Evolutionary conservation across 768 basidiomycete genomes (phyloP).

Genomic region (Piloderma croceum): DNA sequence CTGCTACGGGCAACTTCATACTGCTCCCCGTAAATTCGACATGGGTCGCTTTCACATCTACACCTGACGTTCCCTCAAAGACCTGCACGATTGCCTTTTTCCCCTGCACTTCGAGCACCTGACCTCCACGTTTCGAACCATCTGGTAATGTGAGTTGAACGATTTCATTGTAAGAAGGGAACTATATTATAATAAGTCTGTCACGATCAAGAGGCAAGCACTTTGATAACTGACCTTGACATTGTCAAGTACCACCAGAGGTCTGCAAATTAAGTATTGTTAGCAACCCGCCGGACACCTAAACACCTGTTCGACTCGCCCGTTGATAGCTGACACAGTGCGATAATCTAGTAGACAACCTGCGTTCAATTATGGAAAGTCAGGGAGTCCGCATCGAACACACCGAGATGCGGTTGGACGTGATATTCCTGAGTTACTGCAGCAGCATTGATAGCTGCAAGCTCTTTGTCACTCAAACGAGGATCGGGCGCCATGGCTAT

Average conservation of each 20-base stretch:
- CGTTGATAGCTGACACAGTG: slow-evolving; percentile 98
- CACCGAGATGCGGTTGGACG: slow-evolving; percentile 86
- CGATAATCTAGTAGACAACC: slow-evolving; percentile 97
- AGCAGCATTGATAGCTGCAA: slow-evolving; percentile 79
- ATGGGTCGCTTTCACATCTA: slow-evolving; percentile 95
- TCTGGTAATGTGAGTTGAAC: slow-evolving; percentile 93
- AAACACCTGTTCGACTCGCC: slow-evolving; percentile 54
- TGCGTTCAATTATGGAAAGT: too few relatives aligned
- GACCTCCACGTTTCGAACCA: slow-evolving; percentile 90
- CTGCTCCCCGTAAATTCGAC: slow-evolving; percentile 97
- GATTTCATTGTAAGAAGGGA: slow-evolving; percentile 98
- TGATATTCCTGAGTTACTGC: slow-evolving; percentile 86
- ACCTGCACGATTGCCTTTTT: slow-evolving; percentile 99
- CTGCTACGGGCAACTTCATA: slow-evolving; percentile 98
- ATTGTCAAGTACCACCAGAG: slow-evolving; percentile 94
- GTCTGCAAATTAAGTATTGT: slow-evolving; percentile 46
- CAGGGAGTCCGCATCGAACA: slow-evolving; percentile 22
- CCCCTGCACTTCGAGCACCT: slow-evolving; percentile 96
- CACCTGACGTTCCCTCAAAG: slow-evolving; percentile 96
- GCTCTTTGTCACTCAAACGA: slow-evolving; percentile 64
- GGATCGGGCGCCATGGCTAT: slow-evolving; percentile 33
- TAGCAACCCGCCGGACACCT: slow-evolving; percentile 6
- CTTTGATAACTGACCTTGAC: slow-evolving; percentile 88
- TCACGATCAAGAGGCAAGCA: slow-evolving; percentile 2
- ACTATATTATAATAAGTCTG: slow-evolving; percentile 43